phyloP scores from a whole-genome alignment of 768 basidiomycete genomes.

The Boletus rufocinnamomeus region DNA sequence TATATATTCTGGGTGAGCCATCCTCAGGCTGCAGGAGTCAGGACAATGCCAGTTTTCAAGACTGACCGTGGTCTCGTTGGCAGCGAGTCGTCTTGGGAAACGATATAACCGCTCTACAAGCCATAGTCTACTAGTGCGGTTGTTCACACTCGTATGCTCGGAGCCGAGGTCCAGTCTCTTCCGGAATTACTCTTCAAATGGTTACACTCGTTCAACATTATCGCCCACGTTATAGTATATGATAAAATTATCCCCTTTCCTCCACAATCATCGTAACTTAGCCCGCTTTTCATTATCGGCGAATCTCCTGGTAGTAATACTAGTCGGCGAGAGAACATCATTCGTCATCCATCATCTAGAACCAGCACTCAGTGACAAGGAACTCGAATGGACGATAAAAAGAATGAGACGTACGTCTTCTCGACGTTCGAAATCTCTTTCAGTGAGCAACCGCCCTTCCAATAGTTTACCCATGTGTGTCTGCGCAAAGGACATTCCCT shows the following conservation, averaged over 20 bases:
- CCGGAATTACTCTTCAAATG: neutral
- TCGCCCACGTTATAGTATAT: neutral
- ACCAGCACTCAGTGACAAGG: neutral
- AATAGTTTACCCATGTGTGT: conserved; percentile 47
- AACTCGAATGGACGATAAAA: neutral
- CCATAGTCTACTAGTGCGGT: too few species aligned
- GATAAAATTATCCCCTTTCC: neutral
- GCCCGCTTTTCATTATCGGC: too few species aligned
- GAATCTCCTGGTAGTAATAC: neutral
- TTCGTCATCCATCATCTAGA: neutral
- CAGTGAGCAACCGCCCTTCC: conserved; percentile 27
- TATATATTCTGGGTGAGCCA: too few species aligned
- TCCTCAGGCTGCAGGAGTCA: too few species aligned
- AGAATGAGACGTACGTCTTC: neutral
- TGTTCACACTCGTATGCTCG: too few species aligned
- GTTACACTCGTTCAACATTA: neutral
- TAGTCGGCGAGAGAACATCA: neutral
- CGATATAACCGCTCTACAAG: too few species aligned
- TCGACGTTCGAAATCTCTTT: conserved; percentile 28
- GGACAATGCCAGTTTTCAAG: too few species aligned
- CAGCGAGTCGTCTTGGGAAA: too few species aligned
- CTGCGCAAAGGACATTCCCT: conserved; percentile 37
- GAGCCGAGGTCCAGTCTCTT: too few species aligned
- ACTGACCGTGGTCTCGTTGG: too few species aligned
- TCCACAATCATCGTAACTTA: neutral